Percentiles rank a stretch among this genome's conserved stretches.
Evolutionary conservation across 257 asterid species (phyloP).

Genomic region (Perilla frutescens): DNA sequence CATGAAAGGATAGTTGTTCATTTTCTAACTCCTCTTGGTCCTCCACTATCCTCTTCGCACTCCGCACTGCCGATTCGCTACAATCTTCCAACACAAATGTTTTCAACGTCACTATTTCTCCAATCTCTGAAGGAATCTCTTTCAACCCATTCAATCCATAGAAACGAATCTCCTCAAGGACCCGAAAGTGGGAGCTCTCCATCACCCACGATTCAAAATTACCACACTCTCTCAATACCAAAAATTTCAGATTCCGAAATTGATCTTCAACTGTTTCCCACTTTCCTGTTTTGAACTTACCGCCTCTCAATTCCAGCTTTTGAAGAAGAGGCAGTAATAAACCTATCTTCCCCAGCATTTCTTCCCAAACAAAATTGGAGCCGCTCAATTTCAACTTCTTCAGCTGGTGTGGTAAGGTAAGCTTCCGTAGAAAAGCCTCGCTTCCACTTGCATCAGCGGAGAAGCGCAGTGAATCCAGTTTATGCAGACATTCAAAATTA

Average conservation of each 20-base stretch:
- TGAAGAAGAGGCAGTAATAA: slow-evolving; percentile 8
- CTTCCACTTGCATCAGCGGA: background rate
- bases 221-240: background rate
- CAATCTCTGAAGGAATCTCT: slow-evolving; percentile 32
- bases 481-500: background rate
- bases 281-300: background rate
- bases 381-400: background rate
- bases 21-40: slow-evolving; percentile 28
- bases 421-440: background rate
- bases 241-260: slow-evolving; percentile 10
- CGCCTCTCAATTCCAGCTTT: background rate
- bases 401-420: slow-evolving; percentile 14
- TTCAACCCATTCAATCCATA: rapidly evolving
- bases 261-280: slow-evolving; percentile 26
- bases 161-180: slow-evolving; percentile 35
- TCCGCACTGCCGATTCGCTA: background rate
- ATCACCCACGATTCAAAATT: background rate
- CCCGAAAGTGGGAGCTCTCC: slow-evolving; percentile 6
- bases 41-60: background rate
- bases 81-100: background rate
- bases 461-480: background rate
- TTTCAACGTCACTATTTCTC: slow-evolving; percentile 20
- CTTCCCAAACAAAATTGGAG: background rate
- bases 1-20: background rate
- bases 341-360: slow-evolving; percentile 2